Percentiles rank a stretch among this genome's conserved stretches.
phyloP scores from a whole-genome alignment of 257 asterid species.

The Jasminum sambac region DNA sequence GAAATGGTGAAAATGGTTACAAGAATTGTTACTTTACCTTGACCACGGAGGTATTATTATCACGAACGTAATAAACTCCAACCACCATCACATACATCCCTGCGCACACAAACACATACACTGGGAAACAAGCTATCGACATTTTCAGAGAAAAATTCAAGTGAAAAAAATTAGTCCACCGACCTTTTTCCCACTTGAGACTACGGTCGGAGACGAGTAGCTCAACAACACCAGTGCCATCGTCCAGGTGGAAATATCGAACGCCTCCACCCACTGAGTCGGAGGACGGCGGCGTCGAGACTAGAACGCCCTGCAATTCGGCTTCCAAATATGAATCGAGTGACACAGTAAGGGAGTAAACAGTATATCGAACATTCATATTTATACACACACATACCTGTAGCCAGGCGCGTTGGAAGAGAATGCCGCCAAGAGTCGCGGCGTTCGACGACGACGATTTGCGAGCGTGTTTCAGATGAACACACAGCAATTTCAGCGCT shows the following conservation, averaged over 20 bases:
- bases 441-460: constrained; percentile 43
- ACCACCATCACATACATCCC: constrained; percentile 94
- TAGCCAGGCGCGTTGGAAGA: constrained; percentile 94
- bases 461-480: constrained; percentile 55
- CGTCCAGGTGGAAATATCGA: constrained; percentile 53
- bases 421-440: constrained; percentile 69
- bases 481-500: constrained; percentile 76
- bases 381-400: constrained; percentile 44
- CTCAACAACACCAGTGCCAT: constrained; percentile 72
- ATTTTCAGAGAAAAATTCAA: neutral
- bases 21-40: constrained; percentile 45
- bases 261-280: constrained; percentile 28
- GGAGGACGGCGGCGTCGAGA: constrained; percentile 40
- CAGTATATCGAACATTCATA: constrained; percentile 2
- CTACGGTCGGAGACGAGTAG: constrained; percentile 37
- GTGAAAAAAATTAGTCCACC: neutral
- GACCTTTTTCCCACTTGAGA: constrained; percentile 61
- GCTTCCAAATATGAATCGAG: neutral
- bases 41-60: constrained; percentile 48
- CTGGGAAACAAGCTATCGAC: neutral
- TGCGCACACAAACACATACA: constrained; percentile 24
- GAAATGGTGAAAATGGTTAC: neutral
- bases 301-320: constrained; percentile 61
- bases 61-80: constrained; percentile 51
- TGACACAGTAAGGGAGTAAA: neutral